Evolutionary conservation across 192 early-diverging fungal species (phyloP).

Genomic region (Chytriomyces hyalinus): DNA sequence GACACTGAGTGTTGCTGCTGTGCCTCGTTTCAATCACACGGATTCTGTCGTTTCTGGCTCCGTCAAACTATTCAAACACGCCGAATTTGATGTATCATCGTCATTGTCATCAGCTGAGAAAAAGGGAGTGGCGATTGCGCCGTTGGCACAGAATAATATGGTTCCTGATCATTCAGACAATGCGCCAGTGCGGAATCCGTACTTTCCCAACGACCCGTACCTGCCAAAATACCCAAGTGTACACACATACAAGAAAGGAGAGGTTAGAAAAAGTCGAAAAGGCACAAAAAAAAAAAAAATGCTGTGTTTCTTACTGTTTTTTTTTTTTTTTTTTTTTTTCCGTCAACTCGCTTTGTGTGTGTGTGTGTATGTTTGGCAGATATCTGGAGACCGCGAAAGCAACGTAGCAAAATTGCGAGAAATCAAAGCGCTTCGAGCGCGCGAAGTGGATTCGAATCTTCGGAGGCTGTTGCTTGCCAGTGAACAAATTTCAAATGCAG

Average conservation of each 20-base stretch:
- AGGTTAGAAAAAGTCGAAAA: constrained; percentile 6
- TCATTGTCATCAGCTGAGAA: no score
- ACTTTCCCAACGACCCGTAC: constrained; percentile 3
- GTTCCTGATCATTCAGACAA: no score
- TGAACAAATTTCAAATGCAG: neutral
- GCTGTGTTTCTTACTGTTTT: neutral
- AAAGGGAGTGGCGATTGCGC: no score
- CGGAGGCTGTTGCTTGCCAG: constrained; percentile 31
- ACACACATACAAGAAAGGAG: constrained; percentile 34
- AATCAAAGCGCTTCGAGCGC: constrained; percentile 27
- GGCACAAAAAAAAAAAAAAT: no score
- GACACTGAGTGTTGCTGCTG: no score
- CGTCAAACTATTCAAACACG: neutral
- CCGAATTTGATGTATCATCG: no score
- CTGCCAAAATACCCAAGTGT: constrained; percentile 34
- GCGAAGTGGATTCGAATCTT: constrained; percentile 39
- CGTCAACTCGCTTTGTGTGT: no score
- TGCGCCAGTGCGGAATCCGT: neutral
- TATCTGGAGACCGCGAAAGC: constrained; percentile 27
- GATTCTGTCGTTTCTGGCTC: neutral
- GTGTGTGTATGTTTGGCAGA: neutral
- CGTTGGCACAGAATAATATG: no score
- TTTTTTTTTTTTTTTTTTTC: neutral
- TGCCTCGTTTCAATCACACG: neutral
- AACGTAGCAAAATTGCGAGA: constrained; percentile 32